These are phyloP conservation scores for Oligophagozyma castellii DNA, from an alignment of 1,139 yeast species.

Conservation along the genomic window DNA sequence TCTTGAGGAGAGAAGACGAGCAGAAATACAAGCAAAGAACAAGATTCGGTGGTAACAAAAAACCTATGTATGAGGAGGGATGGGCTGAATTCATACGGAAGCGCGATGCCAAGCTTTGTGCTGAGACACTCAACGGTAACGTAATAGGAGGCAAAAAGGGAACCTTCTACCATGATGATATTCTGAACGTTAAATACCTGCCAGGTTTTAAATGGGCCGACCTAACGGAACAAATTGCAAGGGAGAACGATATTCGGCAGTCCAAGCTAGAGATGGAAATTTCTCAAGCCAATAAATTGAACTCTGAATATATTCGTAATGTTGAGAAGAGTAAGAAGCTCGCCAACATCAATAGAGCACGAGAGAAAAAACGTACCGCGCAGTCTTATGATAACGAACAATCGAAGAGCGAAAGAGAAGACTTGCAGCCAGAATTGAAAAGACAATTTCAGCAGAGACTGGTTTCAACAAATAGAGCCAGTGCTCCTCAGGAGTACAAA, in stretches of 20 bases:
- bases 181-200: conserved; percentile 76
- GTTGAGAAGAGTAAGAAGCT: conserved; percentile 82
- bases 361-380: conserved; percentile 20
- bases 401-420: conserved; percentile 12
- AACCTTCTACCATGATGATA: conserved; percentile 87
- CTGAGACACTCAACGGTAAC: conserved; percentile 74
- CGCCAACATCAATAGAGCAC: conserved; percentile 42
- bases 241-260: conserved; percentile 80
- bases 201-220: conserved; percentile 94
- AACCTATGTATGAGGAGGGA: conserved; percentile 80
- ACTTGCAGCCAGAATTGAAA: conserved; percentile 26
- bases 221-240: conserved; percentile 83
- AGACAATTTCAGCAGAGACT: conserved; percentile 51
- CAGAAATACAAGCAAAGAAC: conserved; percentile 51
- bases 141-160: conserved; percentile 87
- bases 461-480: conserved; percentile 52
- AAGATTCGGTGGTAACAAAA: conserved; percentile 89
- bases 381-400: too few species aligned
- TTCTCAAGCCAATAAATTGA: conserved; percentile 76
- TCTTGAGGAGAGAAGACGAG: conserved; percentile 75
- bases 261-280: conserved; percentile 78
- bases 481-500: conserved; percentile 39
- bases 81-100: conserved; percentile 90
- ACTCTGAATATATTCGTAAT: conserved; percentile 68
- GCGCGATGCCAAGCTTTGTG: conserved; percentile 79